A percentile compares a stretch with the other conserved stretches of the same genome.
Evolutionary conservation across 2,329 filamentous ascomycete genomes (phyloP).

Genomic region (Pseudocercospora macadamiae): DNA sequence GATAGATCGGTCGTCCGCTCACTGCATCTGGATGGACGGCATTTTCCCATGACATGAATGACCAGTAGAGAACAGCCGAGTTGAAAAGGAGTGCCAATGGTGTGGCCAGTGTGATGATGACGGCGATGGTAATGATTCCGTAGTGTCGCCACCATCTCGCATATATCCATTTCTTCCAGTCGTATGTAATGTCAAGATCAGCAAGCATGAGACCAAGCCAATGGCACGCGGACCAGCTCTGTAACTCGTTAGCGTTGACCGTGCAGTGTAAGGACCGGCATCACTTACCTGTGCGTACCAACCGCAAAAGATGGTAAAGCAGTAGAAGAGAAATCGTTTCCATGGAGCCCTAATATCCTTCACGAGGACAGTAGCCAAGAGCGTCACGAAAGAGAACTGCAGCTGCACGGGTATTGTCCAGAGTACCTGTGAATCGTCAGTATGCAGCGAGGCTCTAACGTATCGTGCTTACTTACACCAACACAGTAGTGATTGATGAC

Average conservation of each 20-base stretch:
- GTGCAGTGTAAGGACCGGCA: background rate
- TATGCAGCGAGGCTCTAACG: background rate
- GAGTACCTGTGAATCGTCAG: constrained; percentile 27
- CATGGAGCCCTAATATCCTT: constrained; percentile 50
- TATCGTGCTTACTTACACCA: constrained; percentile 38
- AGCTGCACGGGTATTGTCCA: constrained; percentile 56
- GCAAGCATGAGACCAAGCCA: constrained; percentile 51
- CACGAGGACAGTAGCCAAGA: constrained; percentile 48
- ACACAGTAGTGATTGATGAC: constrained; percentile 55
- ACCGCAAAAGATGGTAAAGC: constrained; percentile 47
- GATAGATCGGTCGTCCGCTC: constrained; percentile 48
- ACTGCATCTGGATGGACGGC: constrained; percentile 47
- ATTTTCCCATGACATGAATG: constrained; percentile 46
- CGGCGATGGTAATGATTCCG: constrained; percentile 40
- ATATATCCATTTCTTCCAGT: constrained; percentile 46
- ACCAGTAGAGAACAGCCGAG: constrained; percentile 40
- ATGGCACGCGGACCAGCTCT: constrained; percentile 50
- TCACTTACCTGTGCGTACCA: constrained; percentile 45
- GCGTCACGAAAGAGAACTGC: constrained; percentile 51
- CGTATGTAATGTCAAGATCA: constrained; percentile 52
- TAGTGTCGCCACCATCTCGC: constrained; percentile 42
- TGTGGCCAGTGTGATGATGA: constrained; percentile 40
- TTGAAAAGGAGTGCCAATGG: constrained; percentile 45
- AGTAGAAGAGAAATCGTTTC: constrained; percentile 52
- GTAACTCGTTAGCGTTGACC: constrained; percentile 19